Base-by-base conservation (phyloP, 768 basidiomycete genomes). In the Suillus placidus region DNA sequence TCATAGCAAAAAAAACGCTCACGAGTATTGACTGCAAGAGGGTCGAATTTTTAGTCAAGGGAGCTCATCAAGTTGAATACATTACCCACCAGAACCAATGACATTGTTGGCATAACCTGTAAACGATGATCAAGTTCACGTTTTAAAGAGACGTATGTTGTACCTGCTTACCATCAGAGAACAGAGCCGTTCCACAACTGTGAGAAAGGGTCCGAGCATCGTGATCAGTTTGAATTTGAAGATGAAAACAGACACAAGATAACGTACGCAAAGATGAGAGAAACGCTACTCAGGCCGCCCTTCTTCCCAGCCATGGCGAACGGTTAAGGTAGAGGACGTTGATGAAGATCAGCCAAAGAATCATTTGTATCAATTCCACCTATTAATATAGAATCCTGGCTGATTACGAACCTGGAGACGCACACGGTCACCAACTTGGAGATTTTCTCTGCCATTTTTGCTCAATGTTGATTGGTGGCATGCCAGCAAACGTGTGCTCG, bases 121-220 rank as follows among this genome's bases (percentile, higher is more conserved):
- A 60, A 10, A 61, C 51, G n/a, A 63, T 32, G 49, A 60, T 55
- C 51, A 30, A 60, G 63, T 58, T 42, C 6, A n/a, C 30, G 40
- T 64, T n/a, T n/a, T 43, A 23, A 42, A 1, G 14, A 63, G 9
- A 8, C 42, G 42, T 26, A n/a, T 42, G 35, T 43, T 55, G 32
- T 26, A 26, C 12, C 6, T 13, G 43, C 69, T 34, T 77, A 90
- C 92, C 93, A 75, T 95, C 93, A 34, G 92, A 93, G 79, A 95
- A 94, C 54, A 94, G 80, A 51, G 93, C 93, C 4, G 93, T 95
- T 72, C 93, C 93, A 74, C 93, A 94, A 18, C 92, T 93, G 68
- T 61, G 10, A 30, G 40, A 32, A 20, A 20, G 18, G 14, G 7
- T 42, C 61, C 61, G 60, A 49, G 49, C 18, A 37, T 2, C 6